Base-by-base conservation (phyloP, 192 early-diverging fungal species). In the Obelidium mucronatum region DNA sequence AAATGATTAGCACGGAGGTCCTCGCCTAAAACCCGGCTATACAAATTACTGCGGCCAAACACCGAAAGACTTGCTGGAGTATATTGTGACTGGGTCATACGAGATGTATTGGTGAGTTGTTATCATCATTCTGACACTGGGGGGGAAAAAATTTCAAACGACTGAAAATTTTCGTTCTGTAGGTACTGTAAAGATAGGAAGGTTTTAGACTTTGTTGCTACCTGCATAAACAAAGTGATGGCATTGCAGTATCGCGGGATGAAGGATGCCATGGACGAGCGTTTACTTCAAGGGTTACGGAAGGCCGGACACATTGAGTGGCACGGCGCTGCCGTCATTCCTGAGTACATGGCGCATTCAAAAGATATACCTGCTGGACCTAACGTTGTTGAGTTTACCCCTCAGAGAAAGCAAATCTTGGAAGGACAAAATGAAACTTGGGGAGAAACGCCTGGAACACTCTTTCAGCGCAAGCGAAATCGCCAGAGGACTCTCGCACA, bases 1-100 rank as follows among this genome's bases (percentile, higher is more conserved):
- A n/a, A n/a, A n/a, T n/a, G n/a, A n/a, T n/a, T n/a, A n/a, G n/a
- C 44, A 48, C 44, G 58, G 58, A 15, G 58, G 58, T 28, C 58
- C 58, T 15, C 19, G 33, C 19, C 24, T 60, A 15, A 24, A 33
- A 33, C 58, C 58, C 15, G 58, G 58, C 24, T 60, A 60, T 28
- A 28, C 26, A 17, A 33, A 60, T 15, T 60, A 60, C 58, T 15
- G 33, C 58, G 58, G 58, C 2, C 24, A 3, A 28, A 60, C 58
- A 24, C 26, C 33, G 26, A 33, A 24, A 15, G 24, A 24, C 33
- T 28, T 60, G 58, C 26, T 60, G 15, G 26, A 60, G 58, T 60
- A 60, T 28, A 60, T 60, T 2, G 58, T 60, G 13, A 15, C 58
- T 26, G 15, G n/a, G 26, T 31, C 26, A 15, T 60, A 31, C 26